A percentile compares a stretch with the other conserved stretches of the same genome.
phyloP scores from a whole-genome alignment of 129 eudicot species.

The Pulicaria dysenterica region DNA sequence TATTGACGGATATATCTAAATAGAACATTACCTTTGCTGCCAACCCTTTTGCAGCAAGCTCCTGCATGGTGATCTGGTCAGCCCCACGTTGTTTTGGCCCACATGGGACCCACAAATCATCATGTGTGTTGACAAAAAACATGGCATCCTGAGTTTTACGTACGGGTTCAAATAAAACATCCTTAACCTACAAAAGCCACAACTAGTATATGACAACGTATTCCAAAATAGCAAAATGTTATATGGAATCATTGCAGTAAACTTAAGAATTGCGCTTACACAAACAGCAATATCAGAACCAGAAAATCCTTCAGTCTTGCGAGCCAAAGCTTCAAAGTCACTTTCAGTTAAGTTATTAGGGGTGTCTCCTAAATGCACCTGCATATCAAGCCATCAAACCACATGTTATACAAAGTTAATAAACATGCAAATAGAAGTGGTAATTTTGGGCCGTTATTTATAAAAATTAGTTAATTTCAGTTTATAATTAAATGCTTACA shows the following conservation, averaged over 20 bases:
- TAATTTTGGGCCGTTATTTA: not conserved
- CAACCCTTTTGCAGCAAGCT: slow-evolving; percentile 86
- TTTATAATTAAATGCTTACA: not conserved
- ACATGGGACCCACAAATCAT: slow-evolving; percentile 89
- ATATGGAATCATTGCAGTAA: not conserved
- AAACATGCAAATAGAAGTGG: slow-evolving; percentile 8
- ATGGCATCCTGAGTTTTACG: slow-evolving; percentile 99
- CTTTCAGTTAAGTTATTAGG: slow-evolving; percentile 92
- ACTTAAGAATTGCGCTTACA: slow-evolving; percentile 53
- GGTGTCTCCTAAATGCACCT: slow-evolving; percentile 99
- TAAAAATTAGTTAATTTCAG: not conserved
- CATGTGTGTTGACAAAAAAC: slow-evolving; percentile 73
- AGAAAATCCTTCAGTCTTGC: slow-evolving; percentile 95
- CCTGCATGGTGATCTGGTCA: slow-evolving; percentile 90
- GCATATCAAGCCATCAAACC: slow-evolving; percentile 25
- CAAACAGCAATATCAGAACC: slow-evolving; percentile 98
- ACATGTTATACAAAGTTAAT: slow-evolving; percentile 5
- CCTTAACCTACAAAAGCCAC: slow-evolving; percentile 71
- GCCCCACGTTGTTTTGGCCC: slow-evolving; percentile 97
- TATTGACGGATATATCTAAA: too few species aligned
- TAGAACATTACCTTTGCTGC: slow-evolving; percentile 70
- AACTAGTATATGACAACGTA: not conserved
- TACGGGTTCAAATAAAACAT: slow-evolving; percentile 97
- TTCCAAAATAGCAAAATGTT: not conserved
- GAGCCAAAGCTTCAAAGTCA: slow-evolving; percentile 80